Percentiles rank a stretch among this genome's conserved stretches.
These are phyloP conservation scores for Ampelocalamus luodianensis DNA, from an alignment of 176 grass and related monocot species.

Conservation along the genomic window DNA sequence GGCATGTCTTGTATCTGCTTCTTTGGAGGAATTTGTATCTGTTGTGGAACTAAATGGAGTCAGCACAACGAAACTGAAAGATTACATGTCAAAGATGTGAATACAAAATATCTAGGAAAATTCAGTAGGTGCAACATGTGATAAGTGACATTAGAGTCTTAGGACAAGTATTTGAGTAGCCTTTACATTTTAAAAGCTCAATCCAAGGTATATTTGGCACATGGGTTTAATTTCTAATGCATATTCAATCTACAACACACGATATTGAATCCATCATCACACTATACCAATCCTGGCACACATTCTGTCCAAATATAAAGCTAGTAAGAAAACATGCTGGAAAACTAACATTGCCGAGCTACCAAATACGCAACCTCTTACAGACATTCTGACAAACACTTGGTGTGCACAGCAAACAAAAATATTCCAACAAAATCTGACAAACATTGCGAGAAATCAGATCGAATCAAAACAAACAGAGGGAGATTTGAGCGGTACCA, in stretches of 20 bases:
- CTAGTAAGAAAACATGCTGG: neutral
- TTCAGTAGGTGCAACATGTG: neutral
- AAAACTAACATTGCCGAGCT: neutral
- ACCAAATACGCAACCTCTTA: too few species aligned
- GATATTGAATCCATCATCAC: neutral
- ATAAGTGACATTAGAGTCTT: neutral
- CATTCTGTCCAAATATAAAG: neutral
- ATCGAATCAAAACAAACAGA: neutral
- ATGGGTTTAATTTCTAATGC: neutral
- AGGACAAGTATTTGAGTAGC: neutral
- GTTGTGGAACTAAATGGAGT: neutral
- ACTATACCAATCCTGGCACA: neutral
- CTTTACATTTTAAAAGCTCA: neutral
- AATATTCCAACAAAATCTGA: too few species aligned
- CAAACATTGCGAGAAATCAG: neutral
- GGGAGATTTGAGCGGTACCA: neutral
- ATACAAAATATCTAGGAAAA: neutral
- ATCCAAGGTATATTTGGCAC: neutral
- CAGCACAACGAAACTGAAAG: neutral
- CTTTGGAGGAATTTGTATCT: neutral
- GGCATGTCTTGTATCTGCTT: neutral
- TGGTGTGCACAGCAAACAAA: neutral
- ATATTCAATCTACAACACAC: neutral
- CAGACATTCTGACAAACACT: too few species aligned
- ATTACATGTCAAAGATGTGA: neutral